A percentile compares a stretch with the other conserved stretches of the same genome.
Conservation (phyloP, 1,284 basidiomycete genomes). For the Spongiforma sp. region DNA sequence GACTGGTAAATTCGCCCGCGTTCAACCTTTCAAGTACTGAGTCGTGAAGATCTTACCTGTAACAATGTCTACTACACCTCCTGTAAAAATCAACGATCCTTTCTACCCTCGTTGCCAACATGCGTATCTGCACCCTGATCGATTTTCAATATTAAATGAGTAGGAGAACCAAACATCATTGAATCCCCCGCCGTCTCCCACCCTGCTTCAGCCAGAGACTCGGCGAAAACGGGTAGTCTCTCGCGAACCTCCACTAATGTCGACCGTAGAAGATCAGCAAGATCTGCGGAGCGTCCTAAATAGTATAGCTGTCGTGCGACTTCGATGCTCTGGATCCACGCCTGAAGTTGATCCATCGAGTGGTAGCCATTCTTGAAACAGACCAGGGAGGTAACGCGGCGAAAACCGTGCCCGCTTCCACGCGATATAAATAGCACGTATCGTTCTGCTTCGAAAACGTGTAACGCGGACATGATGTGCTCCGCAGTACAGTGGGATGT, state of each 20-base stretch:
- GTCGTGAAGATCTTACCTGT: too few relatives aligned
- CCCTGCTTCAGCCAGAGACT: conserved; percentile 24
- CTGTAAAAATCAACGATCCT: conserved; percentile 21
- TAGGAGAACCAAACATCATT: conserved; percentile 38
- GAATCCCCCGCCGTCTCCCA: conserved; percentile 32
- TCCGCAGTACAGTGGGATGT: conserved; percentile 11
- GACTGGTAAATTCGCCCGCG: too few relatives aligned
- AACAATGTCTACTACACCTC: neutral
- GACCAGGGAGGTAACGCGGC: conserved; percentile 35
- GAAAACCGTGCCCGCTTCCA: neutral
- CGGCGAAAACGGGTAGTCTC: conserved; percentile 25
- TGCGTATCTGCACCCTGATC: conserved; percentile 1
- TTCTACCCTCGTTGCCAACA: conserved; percentile 19
- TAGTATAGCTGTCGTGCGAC: conserved; percentile 13
- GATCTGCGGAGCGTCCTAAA: conserved; percentile 1
- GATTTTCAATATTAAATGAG: conserved; percentile 25
- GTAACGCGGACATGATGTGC: conserved; percentile 19
- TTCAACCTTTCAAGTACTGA: too few relatives aligned
- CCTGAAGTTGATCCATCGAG: conserved; percentile 55
- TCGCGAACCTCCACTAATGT: conserved; percentile 22
- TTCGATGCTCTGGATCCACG: conserved; percentile 56
- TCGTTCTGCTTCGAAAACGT: conserved; percentile 46
- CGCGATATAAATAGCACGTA: conserved; percentile 54
- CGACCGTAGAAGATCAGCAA: conserved; percentile 21
- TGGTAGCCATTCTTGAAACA: conserved; percentile 55